Conservation (phyloP, 148 eudicot genomes). For the Dianthus caryophyllus region DNA sequence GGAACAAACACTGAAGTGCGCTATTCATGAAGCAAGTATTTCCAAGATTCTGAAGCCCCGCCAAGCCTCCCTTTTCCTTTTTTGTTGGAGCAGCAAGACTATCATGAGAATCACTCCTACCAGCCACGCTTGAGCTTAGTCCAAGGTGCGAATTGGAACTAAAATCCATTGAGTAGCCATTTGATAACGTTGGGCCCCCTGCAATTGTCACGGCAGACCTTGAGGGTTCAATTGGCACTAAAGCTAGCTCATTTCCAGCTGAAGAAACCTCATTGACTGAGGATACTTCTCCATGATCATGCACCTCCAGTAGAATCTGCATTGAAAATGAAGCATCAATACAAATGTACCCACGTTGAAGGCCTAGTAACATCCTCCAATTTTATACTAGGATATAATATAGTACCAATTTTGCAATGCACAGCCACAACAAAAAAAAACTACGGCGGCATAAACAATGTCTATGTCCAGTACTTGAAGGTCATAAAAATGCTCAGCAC, state of each 20-base stretch:
- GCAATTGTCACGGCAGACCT: conserved; percentile 82
- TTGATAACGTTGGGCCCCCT: conserved; percentile 83
- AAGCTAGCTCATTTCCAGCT: conserved; percentile 69
- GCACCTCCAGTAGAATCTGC: conserved; percentile 77
- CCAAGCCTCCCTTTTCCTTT: conserved; percentile 70
- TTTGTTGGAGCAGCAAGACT: conserved; percentile 29
- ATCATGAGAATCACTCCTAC: conserved; percentile 47
- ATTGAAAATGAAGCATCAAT: conserved; percentile 18
- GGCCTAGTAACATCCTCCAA: background rate
- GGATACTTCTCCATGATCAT: conserved; percentile 29
- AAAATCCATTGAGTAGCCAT: conserved; percentile 54
- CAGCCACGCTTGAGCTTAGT: conserved; percentile 37
- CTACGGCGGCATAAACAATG: background rate
- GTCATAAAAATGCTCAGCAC: background rate
- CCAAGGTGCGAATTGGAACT: conserved; percentile 39
- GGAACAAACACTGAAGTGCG: conserved; percentile 89
- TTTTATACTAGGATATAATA: background rate
- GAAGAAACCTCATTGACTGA: conserved; percentile 46
- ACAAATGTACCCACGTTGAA: background rate
- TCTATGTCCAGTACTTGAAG: background rate
- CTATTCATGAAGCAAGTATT: conserved; percentile 99
- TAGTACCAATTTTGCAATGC: background rate
- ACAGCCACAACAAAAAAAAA: conserved; percentile 1
- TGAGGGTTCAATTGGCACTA: conserved; percentile 82
- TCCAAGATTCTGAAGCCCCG: conserved; percentile 92